Evolutionary conservation across 2,329 filamentous ascomycete species (phyloP), one percentile per base, ranked within the genome.

Genomic region (Cladosporium austrohemisphaericum): DNA sequence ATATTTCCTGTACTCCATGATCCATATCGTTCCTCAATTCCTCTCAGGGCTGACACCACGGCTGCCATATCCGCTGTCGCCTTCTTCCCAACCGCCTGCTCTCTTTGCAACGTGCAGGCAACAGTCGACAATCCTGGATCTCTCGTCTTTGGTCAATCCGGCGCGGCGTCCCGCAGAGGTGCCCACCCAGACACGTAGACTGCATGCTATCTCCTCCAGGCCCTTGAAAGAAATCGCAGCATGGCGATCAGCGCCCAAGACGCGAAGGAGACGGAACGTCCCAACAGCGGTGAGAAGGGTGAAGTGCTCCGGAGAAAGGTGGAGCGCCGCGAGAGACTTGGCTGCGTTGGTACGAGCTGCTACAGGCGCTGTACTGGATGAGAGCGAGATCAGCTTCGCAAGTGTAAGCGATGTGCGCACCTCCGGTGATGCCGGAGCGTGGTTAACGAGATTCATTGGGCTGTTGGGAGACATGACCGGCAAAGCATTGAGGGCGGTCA

Each of bases 381-480:
- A 55, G 8, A 81, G 72, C 3, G 74, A 71, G 1, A 79, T 73
- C 50, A 80, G 78, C 65, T 82, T 81, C 9, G 79, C 79, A 35
- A 81, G 72, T 5, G 78, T 79, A 31, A 83, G 73, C 3, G 79
- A 76, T 45, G 76, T 77, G 45, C 71, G 71, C 9, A 83, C 75
- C 52, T 83, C 80, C 4, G 75, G 71, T 2, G 79, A 74, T 1
- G 80, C 71, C 1, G 79, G 79, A 0, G 75, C 75, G 54, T 79
- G 76, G 25, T 76, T 71, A 52, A 83, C 69, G 5, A 72, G 54
- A 49, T 75, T 75, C 55, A 72, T 69, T 55, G 62, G 25, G 59
- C 69, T 53, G 19, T 58, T 57, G 1, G 60, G 55, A 11, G 57
- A 58, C 10, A 59, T 52, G 38, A 60, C 54, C 1, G 77, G 78